Percentiles rank a stretch among this genome's conserved stretches.
These are phyloP conservation scores for Blastobotrys aristatus DNA, from an alignment of 1,139 yeast species.

Conservation along the genomic window DNA sequence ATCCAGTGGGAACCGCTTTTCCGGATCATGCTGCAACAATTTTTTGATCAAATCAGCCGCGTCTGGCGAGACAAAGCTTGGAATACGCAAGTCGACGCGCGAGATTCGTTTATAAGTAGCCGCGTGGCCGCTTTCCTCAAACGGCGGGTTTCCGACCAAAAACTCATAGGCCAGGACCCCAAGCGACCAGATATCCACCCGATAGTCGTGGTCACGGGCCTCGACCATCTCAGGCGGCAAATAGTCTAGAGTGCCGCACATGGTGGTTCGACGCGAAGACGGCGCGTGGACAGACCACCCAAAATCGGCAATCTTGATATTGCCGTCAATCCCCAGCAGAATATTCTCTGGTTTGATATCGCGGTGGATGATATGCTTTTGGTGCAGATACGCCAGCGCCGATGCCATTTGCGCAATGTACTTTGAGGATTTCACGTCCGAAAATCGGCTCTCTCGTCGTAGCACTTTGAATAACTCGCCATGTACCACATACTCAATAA, in stretches of 20 bases:
- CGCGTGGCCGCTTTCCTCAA: conserved; percentile 71
- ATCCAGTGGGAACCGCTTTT: conserved; percentile 52
- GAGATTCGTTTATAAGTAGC: conserved; percentile 78
- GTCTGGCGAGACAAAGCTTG: conserved; percentile 61
- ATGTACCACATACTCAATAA: conserved; percentile 76
- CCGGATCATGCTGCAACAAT: conserved; percentile 64
- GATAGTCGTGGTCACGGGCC: conserved; percentile 68
- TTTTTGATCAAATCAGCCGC: conserved; percentile 69
- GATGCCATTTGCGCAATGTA: conserved; percentile 79
- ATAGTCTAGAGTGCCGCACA: conserved; percentile 94
- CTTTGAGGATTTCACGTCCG: conserved; percentile 63
- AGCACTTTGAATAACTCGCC: conserved; percentile 83
- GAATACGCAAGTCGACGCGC: conserved; percentile 68
- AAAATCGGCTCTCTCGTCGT: conserved; percentile 59
- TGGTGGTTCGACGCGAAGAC: conserved; percentile 56
- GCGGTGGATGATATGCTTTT: conserved; percentile 76
- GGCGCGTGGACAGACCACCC: conserved; percentile 90
- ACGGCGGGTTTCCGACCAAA: conserved; percentile 82
- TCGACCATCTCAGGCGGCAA: conserved; percentile 95
- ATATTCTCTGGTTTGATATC: conserved; percentile 93
- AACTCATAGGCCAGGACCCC: conserved; percentile 86
- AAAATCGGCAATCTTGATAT: conserved; percentile 81
- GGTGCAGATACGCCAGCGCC: conserved; percentile 72
- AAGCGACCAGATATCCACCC: conserved; percentile 89
- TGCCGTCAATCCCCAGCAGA: conserved; percentile 64